Percentiles rank a stretch among this genome's conserved stretches.
Evolutionary conservation across 495 filamentous ascomycete species (phyloP).

Genomic region (Terfezia boudieri): DNA sequence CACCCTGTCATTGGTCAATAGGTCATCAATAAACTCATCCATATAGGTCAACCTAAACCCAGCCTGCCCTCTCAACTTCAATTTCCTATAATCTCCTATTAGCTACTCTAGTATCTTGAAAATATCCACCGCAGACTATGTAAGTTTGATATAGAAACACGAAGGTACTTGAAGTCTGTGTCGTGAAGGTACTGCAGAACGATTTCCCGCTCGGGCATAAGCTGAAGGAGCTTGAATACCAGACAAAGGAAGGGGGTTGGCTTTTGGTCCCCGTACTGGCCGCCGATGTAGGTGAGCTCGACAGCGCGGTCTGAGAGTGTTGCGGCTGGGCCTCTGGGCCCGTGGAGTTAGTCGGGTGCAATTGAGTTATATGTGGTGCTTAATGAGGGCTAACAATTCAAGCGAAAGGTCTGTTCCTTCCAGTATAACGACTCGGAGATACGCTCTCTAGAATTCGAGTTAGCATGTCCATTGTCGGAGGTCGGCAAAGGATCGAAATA

Average conservation of each 20-base stretch:
- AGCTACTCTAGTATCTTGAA: constrained; percentile 63
- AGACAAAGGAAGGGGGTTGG: constrained; percentile 88
- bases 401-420: constrained; percentile 93
- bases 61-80: constrained; percentile 48
- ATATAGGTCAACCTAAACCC: constrained; percentile 55
- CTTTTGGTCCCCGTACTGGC: constrained; percentile 58
- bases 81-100: constrained; percentile 60
- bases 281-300: constrained; percentile 55
- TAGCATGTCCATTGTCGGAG: not conserved
- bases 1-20: constrained; percentile 71
- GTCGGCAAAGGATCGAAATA: not conserved
- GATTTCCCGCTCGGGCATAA: constrained; percentile 55
- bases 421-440: constrained; percentile 90
- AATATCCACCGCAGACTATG: constrained; percentile 59
- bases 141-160: constrained; percentile 88
- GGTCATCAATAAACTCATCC: constrained; percentile 84
- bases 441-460: constrained; percentile 36
- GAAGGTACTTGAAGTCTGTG: constrained; percentile 72
- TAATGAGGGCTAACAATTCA: constrained; percentile 46
- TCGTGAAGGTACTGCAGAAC: constrained; percentile 60
- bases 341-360: not conserved
- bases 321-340: constrained; percentile 8
- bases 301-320: constrained; percentile 79
- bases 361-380: too few species aligned
- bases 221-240: constrained; percentile 79